Conservation (phyloP, 73 alveolate species). For the Paramecium pentaurelia region DNA sequence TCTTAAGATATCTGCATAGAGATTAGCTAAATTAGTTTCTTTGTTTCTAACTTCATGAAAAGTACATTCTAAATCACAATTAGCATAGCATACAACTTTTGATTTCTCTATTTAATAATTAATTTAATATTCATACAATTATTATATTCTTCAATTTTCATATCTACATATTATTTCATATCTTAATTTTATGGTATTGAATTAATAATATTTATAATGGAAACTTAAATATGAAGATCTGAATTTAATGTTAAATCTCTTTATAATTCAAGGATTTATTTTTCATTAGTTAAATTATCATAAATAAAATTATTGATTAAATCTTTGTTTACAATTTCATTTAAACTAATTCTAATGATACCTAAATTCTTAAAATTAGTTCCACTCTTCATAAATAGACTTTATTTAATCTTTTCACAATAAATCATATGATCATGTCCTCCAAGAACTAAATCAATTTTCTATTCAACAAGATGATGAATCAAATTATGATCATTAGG, state of each 20-base stretch:
- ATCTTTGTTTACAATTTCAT: not conserved
- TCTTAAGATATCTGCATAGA: slow-evolving; percentile 71
- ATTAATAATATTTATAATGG: not conserved
- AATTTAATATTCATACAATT: not conserved
- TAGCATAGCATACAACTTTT: slow-evolving; percentile 55
- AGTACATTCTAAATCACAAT: slow-evolving; percentile 67
- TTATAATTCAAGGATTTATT: not conserved
- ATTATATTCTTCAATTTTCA: not conserved
- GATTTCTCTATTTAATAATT: not conserved
- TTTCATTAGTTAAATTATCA: not conserved
- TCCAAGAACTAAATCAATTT: slow-evolving; percentile 73
- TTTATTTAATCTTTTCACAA: slow-evolving; percentile 1
- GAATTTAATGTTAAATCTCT: not conserved
- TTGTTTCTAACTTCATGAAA: slow-evolving; percentile 59
- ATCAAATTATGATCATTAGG: slow-evolving; percentile 72
- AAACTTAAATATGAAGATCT: not conserved
- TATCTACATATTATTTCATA: not conserved
- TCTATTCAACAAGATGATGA: slow-evolving; percentile 12
- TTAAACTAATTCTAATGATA: not conserved
- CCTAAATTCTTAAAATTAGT: slow-evolving; percentile 26
- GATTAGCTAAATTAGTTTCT: slow-evolving; percentile 74
- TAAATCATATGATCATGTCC: slow-evolving; percentile 76
- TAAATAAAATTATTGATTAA: not conserved
- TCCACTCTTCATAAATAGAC: slow-evolving; percentile 21
- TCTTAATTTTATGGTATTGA: not conserved